phyloP scores from a whole-genome alignment of 495 filamentous ascomycete species.

The Podospora fimiseda region DNA sequence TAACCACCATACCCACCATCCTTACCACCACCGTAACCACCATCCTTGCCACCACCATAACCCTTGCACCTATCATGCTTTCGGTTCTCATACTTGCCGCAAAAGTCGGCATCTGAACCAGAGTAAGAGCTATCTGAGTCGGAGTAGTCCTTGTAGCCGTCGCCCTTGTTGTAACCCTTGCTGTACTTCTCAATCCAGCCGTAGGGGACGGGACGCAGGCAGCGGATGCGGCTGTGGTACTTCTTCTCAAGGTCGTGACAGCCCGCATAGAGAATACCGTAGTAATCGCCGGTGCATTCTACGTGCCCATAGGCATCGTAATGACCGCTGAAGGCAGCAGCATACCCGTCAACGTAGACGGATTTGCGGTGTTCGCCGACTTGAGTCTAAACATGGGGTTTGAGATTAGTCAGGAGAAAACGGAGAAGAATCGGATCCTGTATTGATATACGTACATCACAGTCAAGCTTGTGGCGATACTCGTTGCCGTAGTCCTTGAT shows the following conservation, averaged over 20 bases:
- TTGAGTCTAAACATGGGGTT: background rate
- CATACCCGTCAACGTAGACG: slow-evolving; percentile 7
- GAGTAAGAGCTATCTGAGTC: slow-evolving; percentile 8
- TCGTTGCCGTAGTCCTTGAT: slow-evolving; percentile 9
- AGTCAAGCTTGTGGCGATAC: slow-evolving; percentile 12
- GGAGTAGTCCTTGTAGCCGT: background rate
- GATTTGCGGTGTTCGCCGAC: slow-evolving; percentile 14
- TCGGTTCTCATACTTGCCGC: background rate
- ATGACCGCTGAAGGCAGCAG: slow-evolving; percentile 14
- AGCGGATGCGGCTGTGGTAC: slow-evolving; percentile 11
- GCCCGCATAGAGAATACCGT: slow-evolving; percentile 13
- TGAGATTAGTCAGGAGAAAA: background rate
- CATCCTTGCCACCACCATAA: background rate
- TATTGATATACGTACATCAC: slow-evolving; percentile 20
- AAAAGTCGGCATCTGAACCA: slow-evolving; percentile 1
- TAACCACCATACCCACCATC: background rate
- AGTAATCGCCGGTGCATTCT: slow-evolving; percentile 14
- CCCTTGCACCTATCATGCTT: background rate
- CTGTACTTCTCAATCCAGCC: slow-evolving; percentile 11
- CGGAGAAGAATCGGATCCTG: too few relatives aligned
- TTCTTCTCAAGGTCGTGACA: slow-evolving; percentile 14
- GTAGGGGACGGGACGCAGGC: slow-evolving; percentile 15
- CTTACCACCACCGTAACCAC: background rate
- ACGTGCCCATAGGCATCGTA: slow-evolving; percentile 8
- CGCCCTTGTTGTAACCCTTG: background rate